Conservation (phyloP, 495 filamentous ascomycete species). For the Podospora pseudoanserina region DNA sequence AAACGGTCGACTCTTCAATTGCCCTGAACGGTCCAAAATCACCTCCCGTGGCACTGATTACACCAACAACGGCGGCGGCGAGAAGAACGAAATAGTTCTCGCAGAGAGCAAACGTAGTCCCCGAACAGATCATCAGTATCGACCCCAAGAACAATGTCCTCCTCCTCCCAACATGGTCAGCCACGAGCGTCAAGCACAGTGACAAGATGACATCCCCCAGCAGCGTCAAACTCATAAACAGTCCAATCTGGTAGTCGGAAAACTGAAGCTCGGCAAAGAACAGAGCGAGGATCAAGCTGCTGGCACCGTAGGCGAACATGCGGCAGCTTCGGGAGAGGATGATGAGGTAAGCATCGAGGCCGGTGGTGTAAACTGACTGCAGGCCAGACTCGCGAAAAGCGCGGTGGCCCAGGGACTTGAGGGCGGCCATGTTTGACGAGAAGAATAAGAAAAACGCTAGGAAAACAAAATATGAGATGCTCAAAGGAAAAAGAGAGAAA, state of each 20-base stretch:
- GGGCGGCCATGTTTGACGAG: neutral
- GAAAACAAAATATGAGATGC: neutral
- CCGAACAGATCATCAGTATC: constrained; percentile 63
- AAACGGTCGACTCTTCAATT: constrained; percentile 75
- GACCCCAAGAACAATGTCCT: constrained; percentile 64
- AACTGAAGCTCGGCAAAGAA: constrained; percentile 59
- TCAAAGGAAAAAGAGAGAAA: too few relatives aligned
- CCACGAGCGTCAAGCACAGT: constrained; percentile 70
- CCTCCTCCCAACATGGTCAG: constrained; percentile 69
- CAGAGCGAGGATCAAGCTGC: constrained; percentile 40
- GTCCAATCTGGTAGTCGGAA: constrained; percentile 65
- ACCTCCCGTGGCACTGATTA: constrained; percentile 74
- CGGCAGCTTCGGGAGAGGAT: constrained; percentile 66
- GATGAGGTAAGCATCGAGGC: constrained; percentile 66
- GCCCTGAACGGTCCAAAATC: constrained; percentile 83
- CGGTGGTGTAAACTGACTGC: constrained; percentile 46
- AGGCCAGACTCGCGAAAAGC: constrained; percentile 43
- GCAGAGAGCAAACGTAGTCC: constrained; percentile 61
- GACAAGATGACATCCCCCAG: constrained; percentile 75
- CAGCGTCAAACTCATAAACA: constrained; percentile 87
- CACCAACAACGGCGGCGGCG: constrained; percentile 70
- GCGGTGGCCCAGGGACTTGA: neutral
- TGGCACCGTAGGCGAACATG: constrained; percentile 44
- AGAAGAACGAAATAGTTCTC: constrained; percentile 74
- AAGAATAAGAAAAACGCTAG: neutral